Percentiles rank a stretch among this genome's conserved stretches.
Conservation (phyloP, 2,329 filamentous ascomycete species). For the Verticillium longisporum region DNA sequence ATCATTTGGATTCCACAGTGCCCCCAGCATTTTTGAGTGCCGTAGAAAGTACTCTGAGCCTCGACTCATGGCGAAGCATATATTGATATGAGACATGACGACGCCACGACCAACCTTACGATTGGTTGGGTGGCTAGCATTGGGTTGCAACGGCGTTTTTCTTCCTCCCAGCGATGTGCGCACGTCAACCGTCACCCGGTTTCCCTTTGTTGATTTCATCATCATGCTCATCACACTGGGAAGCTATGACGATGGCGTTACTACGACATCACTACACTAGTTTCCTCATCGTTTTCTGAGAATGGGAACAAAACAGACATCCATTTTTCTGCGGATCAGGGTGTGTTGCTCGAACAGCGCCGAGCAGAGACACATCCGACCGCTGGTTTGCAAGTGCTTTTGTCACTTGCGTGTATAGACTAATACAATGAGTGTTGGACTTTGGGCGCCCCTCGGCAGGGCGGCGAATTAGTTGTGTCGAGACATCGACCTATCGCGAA, state of each 20-base stretch:
- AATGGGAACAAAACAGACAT: neutral
- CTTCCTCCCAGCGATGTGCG: neutral
- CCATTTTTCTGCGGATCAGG: neutral
- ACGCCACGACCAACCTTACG: slow-evolving; percentile 8
- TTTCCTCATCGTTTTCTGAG: neutral
- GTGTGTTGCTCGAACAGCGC: neutral
- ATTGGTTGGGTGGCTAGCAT: slow-evolving; percentile 2
- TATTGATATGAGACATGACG: slow-evolving; percentile 10
- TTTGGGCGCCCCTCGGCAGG: neutral
- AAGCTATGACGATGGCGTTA: slow-evolving; percentile 2
- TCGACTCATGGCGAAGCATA: neutral
- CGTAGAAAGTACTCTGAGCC: neutral
- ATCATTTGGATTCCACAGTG: neutral
- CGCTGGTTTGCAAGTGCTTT: neutral
- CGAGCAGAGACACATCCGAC: neutral
- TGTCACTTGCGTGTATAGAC: slow-evolving; percentile 11
- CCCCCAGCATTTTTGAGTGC: neutral
- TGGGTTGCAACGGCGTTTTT: slow-evolving; percentile 3
- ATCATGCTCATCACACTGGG: slow-evolving; percentile 2
- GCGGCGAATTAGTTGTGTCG: neutral
- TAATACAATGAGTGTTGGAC: slow-evolving; percentile 1
- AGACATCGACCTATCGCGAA: neutral
- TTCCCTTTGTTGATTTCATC: slow-evolving; percentile 4
- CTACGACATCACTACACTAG: slow-evolving; percentile 2
- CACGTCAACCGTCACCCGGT: neutral